Percentiles rank a stretch among this genome's conserved stretches.
Evolutionary conservation across 2,329 filamentous ascomycete genomes (phyloP).

Genomic region (Pseudogymnoascus sp.): DNA sequence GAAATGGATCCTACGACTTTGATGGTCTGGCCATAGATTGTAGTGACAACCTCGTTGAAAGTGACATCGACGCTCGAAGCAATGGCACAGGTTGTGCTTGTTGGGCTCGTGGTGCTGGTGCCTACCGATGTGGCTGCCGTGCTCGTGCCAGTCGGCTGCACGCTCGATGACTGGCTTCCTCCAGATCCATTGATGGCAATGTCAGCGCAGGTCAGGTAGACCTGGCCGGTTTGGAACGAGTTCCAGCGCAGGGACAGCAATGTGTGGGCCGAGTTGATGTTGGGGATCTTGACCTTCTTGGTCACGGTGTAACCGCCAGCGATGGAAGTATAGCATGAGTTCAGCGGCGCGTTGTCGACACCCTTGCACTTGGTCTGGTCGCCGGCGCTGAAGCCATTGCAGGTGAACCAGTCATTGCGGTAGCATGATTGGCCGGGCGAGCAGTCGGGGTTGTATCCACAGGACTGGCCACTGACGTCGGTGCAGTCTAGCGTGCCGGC

Average conservation of each 20-base stretch:
- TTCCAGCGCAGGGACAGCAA: conserved; percentile 49
- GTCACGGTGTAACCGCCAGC: conserved; percentile 47
- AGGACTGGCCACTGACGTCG: conserved; percentile 43
- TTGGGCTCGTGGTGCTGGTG: conserved; percentile 21
- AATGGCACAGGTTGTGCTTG: conserved; percentile 32
- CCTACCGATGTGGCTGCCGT: not conserved
- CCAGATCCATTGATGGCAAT: conserved; percentile 36
- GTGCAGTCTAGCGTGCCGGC: conserved; percentile 42
- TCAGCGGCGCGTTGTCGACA: conserved; percentile 34
- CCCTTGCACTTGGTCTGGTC: not conserved
- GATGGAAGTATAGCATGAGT: conserved; percentile 46
- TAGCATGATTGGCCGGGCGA: conserved; percentile 37
- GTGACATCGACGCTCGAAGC: conserved; percentile 49
- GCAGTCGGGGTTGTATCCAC: conserved; percentile 44
- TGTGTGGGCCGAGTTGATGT: conserved; percentile 41
- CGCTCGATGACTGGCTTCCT: not conserved
- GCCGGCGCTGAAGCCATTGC: conserved; percentile 37
- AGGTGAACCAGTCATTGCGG: conserved; percentile 50
- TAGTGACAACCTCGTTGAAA: conserved; percentile 53
- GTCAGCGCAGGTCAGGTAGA: conserved; percentile 48
- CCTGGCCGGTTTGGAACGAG: conserved; percentile 47
- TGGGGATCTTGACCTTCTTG: conserved; percentile 34
- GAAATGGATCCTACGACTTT: conserved; percentile 55
- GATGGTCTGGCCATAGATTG: conserved; percentile 54
- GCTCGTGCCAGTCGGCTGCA: not conserved